Evolutionary conservation across 192 early-diverging fungal species (phyloP), one percentile per base, ranked within the genome.

Genomic region (Mortierella claussenii): DNA sequence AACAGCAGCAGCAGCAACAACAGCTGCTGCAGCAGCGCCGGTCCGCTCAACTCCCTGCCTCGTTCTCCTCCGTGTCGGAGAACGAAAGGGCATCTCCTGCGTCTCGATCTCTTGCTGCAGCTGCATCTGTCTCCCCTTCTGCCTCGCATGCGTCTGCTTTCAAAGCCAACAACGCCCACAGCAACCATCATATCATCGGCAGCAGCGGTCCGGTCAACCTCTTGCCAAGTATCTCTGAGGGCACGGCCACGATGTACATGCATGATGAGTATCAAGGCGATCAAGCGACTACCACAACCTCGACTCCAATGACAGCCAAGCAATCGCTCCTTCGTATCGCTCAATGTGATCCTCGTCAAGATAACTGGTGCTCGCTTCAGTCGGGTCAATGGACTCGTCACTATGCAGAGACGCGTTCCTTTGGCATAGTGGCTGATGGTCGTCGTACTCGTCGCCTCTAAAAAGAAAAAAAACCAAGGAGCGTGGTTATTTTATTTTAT

Each of bases 321-420:
- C 52, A 55, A 13, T 76, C 73, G 3, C 21, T 76, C 27, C 60
- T 76, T 51, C 73, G 73, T 13, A 67, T 76, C 40, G 73, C 65
- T 13, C 73, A 46, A n/a, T 67, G 73, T 37, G 52, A 55, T 30
- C 32, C 31, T 54, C 63, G 57, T n/a, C 40, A 55, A 21, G 64
- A 76, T 32, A 48, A 52, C 28, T 76, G 73, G 73, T 76, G 73
- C 32, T 18, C 73, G 0, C 48, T 48, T 7, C 73, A 76, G 26
- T 44, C 73, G 21, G 73, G 73, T 26, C 73, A 76, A 47, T 76
- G 49, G 51, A 57, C 73, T 40, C 57, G 73, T 8, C 64, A 62
- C 18, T 76, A 76, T 54, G 73, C 73, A 43, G 57, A 61, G 47
- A 55, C 73, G 28, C 56, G 58, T 32, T 55, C 65, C 31, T 30